These are phyloP conservation scores for Boletus sensibilis DNA, from an alignment of 768 basidiomycete genomes.

Conservation along the genomic window DNA sequence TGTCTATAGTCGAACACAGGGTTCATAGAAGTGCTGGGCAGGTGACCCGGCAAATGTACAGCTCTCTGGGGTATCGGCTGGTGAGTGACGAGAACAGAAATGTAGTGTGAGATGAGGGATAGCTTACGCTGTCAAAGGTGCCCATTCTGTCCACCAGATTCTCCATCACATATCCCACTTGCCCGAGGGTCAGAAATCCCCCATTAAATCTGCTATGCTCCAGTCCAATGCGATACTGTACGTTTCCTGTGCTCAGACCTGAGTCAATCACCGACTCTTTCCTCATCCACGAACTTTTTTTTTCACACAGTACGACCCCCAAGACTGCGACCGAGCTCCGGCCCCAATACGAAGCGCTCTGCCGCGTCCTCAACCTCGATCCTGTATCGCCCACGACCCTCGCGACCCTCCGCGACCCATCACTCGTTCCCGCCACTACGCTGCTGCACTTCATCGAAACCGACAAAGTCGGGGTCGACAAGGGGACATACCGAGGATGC, in stretches of 20 bases:
- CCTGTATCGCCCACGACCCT: slow-evolving; percentile 50
- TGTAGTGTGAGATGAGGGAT: not conserved
- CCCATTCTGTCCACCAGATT: slow-evolving; percentile 73
- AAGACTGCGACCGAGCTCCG: slow-evolving; percentile 58
- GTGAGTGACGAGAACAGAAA: slow-evolving; percentile 31
- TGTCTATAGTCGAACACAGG: not conserved
- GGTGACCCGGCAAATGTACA: slow-evolving; percentile 62
- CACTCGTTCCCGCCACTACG: slow-evolving; percentile 43
- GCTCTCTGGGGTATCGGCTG: slow-evolving; percentile 71
- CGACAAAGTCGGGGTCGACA: slow-evolving; percentile 47
- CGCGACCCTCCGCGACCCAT: slow-evolving; percentile 48
- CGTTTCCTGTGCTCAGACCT: slow-evolving; percentile 17
- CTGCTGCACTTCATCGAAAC: slow-evolving; percentile 62
- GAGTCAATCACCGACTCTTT: not conserved
- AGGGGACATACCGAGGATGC: slow-evolving; percentile 69
- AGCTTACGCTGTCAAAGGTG: slow-evolving; percentile 41
- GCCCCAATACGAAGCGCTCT: slow-evolving; percentile 64
- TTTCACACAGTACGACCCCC: slow-evolving; percentile 46
- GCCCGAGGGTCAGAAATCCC: slow-evolving; percentile 52
- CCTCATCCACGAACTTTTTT: not conserved
- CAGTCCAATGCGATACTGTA: slow-evolving; percentile 78
- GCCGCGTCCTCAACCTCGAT: slow-evolving; percentile 53
- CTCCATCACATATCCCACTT: slow-evolving; percentile 68
- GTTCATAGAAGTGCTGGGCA: slow-evolving; percentile 24
- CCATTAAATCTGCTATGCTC: slow-evolving; percentile 63